Conservation (phyloP, 2,329 filamentous ascomycete species). For the Ophiostoma quercus region DNA sequence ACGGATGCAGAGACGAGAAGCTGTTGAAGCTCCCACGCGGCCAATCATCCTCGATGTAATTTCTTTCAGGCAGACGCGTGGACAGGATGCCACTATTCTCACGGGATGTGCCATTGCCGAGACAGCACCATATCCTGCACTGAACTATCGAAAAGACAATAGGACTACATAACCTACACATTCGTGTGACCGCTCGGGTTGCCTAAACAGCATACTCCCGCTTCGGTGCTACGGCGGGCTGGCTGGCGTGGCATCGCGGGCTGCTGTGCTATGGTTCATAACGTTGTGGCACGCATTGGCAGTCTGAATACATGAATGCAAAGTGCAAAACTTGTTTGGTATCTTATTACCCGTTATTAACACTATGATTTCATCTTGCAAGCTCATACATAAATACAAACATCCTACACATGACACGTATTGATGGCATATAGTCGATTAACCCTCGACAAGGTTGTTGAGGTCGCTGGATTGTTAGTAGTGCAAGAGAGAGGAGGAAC, state of each 20-base stretch:
- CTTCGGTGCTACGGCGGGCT: not conserved
- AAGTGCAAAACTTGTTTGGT: too few species aligned
- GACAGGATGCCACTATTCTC: not conserved
- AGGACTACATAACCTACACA: too few species aligned
- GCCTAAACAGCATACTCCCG: not conserved
- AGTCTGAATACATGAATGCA: too few species aligned
- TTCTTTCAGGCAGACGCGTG: too few species aligned
- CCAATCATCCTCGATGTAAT: not conserved
- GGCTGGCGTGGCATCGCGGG: not conserved
- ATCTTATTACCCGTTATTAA: too few species aligned
- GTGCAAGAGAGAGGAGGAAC: not conserved
- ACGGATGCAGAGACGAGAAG: not conserved
- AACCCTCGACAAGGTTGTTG: constrained; percentile 12
- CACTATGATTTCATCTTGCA: too few species aligned
- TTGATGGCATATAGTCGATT: not conserved
- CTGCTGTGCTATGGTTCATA: not conserved
- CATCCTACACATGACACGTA: too few species aligned
- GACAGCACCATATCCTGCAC: not conserved
- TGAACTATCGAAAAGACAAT: too few species aligned
- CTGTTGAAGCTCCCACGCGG: too few species aligned
- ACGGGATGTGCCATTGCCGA: not conserved
- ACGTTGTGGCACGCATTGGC: too few species aligned
- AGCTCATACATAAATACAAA: too few species aligned
- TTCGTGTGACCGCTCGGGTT: not conserved
- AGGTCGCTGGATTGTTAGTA: constrained; percentile 5